phyloP scores from a whole-genome alignment of 2,329 filamentous ascomycete genomes.

The Fusarium dlaminii region DNA sequence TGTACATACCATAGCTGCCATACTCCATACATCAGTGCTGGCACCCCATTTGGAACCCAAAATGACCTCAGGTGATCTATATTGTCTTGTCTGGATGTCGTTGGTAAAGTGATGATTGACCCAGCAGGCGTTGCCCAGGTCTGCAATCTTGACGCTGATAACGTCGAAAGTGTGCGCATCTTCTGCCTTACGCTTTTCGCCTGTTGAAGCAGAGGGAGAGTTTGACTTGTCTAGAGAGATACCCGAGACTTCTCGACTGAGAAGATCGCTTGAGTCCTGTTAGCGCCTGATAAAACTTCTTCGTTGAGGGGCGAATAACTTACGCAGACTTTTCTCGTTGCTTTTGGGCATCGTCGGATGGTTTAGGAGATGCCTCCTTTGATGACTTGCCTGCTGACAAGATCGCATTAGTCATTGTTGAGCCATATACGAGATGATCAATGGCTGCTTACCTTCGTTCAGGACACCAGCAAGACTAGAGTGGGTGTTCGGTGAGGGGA shows the following conservation, averaged over 20 bases:
- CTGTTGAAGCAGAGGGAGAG: conserved; percentile 59
- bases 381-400: conserved; percentile 46
- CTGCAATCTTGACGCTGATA: conserved; percentile 98
- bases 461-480: conserved; percentile 86
- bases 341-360: conserved; percentile 73
- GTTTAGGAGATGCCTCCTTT: conserved; percentile 61
- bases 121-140: conserved; percentile 98
- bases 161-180: conserved; percentile 71
- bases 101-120: conserved; percentile 99
- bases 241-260: conserved; percentile 92
- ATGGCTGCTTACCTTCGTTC: conserved; percentile 71
- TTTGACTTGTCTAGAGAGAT: conserved; percentile 87
- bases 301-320: conserved; percentile 47
- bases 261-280: conserved; percentile 71
- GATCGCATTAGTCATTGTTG: conserved; percentile 17
- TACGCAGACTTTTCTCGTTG: conserved; percentile 95
- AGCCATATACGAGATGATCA: too few relatives aligned
- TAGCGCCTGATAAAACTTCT: not conserved
- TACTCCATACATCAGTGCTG: conserved; percentile 99
- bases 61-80: conserved; percentile 96
- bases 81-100: conserved; percentile 97
- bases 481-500: conserved; percentile 69
- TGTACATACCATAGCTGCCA: conserved; percentile 91
- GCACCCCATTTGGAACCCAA: conserved; percentile 97
- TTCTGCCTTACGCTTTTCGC: conserved; percentile 71